These are phyloP conservation scores for Glarea lozoyensis DNA, from an alignment of 495 filamentous ascomycete genomes.

Conservation along the genomic window DNA sequence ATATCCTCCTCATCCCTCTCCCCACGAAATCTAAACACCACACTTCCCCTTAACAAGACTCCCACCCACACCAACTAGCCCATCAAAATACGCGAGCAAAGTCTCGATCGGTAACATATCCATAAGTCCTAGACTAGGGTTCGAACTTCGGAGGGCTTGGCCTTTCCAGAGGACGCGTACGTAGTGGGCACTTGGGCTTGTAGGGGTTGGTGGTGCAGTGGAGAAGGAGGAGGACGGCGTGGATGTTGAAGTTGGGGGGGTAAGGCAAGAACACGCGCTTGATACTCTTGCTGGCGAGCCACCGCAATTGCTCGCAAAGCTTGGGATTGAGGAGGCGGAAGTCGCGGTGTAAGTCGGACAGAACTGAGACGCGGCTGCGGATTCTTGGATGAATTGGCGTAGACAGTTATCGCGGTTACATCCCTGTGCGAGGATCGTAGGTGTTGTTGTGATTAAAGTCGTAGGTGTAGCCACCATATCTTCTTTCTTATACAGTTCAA, in stretches of 20 bases:
- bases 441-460: constrained; percentile 3
- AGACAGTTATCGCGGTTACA: constrained; percentile 20
- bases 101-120: constrained; percentile 53
- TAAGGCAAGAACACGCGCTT: constrained; percentile 15
- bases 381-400: constrained; percentile 11
- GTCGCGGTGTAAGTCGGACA: constrained; percentile 14
- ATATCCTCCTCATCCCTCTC: too few relatives aligned
- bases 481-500: constrained; percentile 47
- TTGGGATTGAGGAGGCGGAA: constrained; percentile 2
- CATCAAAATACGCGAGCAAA: constrained; percentile 55
- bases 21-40: constrained; percentile 17
- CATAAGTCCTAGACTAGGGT: constrained; percentile 47
- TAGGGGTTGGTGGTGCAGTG: constrained; percentile 4
- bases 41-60: constrained; percentile 35
- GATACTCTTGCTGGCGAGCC: constrained; percentile 2
- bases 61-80: constrained; percentile 44
- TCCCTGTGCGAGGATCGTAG: constrained; percentile 9
- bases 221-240: not conserved
- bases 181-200: constrained; percentile 25
- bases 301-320: constrained; percentile 13
- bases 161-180: constrained; percentile 58
- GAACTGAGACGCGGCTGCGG: constrained; percentile 2
- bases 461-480: not conserved
- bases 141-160: constrained; percentile 45
- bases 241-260: constrained; percentile 6